Conservation (phyloP, 768 basidiomycete species). For the Suillus cothurnatus region DNA sequence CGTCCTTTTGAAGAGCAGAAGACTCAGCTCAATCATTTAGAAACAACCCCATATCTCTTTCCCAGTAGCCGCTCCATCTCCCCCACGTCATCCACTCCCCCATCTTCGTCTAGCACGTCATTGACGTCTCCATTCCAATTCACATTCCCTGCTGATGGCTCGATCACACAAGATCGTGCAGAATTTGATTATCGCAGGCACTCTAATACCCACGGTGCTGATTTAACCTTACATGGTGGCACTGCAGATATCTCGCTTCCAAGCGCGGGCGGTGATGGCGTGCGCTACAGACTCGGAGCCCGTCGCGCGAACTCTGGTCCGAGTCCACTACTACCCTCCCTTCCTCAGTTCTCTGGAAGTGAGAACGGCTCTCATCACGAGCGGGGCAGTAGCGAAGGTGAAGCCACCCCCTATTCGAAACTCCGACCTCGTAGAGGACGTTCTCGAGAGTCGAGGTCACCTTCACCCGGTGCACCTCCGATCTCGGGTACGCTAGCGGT, state of each 20-base stretch:
- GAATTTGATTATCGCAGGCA: slow-evolving; percentile 71
- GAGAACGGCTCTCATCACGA: slow-evolving; percentile 56
- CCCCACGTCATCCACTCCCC: slow-evolving; percentile 62
- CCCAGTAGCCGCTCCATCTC: slow-evolving; percentile 73
- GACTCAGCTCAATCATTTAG: slow-evolving; percentile 49
- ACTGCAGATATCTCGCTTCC: slow-evolving; percentile 69
- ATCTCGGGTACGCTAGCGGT: slow-evolving; percentile 85
- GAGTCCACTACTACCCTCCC: slow-evolving; percentile 47
- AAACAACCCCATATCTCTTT: slow-evolving; percentile 60
- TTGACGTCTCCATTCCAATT: slow-evolving; percentile 71
- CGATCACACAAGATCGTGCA: slow-evolving; percentile 54
- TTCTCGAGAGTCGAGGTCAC: slow-evolving; percentile 49
- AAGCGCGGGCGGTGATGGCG: slow-evolving; percentile 51
- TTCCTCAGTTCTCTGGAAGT: slow-evolving; percentile 51
- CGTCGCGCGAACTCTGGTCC: slow-evolving; percentile 51
- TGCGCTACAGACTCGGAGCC: slow-evolving; percentile 59
- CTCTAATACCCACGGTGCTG: slow-evolving; percentile 51
- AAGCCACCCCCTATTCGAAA: slow-evolving; percentile 46
- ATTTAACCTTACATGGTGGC: slow-evolving; percentile 73
- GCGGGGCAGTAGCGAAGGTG: slow-evolving; percentile 58
- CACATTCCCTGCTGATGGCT: slow-evolving; percentile 54
- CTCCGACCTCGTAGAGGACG: slow-evolving; percentile 51
- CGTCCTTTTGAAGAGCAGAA: slow-evolving; percentile 64
- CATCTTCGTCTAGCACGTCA: slow-evolving; percentile 60
- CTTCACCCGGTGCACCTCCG: slow-evolving; percentile 46